Conservation (phyloP, 805 yeast genomes). For the Priceomyces castillae region DNA sequence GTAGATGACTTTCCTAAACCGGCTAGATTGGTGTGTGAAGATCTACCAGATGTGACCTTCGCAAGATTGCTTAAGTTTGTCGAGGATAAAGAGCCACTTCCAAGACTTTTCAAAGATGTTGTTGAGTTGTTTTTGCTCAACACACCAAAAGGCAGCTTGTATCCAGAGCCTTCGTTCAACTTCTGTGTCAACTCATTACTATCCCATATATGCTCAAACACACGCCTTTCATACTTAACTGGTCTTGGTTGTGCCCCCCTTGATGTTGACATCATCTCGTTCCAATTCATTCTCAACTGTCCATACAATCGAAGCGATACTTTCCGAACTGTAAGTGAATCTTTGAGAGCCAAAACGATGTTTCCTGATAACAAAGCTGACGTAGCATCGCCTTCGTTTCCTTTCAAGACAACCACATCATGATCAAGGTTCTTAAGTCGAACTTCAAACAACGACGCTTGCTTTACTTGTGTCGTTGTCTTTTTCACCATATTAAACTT, state of each 20-base stretch:
- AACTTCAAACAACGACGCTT: constrained; percentile 41
- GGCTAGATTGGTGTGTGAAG: constrained; percentile 26
- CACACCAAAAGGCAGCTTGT: constrained; percentile 24
- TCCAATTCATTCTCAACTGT: constrained; percentile 63
- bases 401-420: constrained; percentile 79
- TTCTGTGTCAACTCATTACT: constrained; percentile 49
- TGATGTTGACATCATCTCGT: constrained; percentile 48
- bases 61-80: constrained; percentile 13
- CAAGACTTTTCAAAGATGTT: constrained; percentile 40
- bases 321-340: constrained; percentile 67
- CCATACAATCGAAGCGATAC: constrained; percentile 65
- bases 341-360: constrained; percentile 71
- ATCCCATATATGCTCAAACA: constrained; percentile 82
- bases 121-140: constrained; percentile 39
- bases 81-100: constrained; percentile 35
- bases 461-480: constrained; percentile 15
- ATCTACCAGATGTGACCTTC: constrained; percentile 19
- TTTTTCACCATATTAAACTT: constrained; percentile 6
- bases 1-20: constrained; percentile 18
- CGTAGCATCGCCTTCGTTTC: constrained; percentile 72
- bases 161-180: constrained; percentile 21
- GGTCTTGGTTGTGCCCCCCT: constrained; percentile 49
- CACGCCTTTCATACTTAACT: constrained; percentile 51
- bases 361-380: constrained; percentile 75
- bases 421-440: constrained; percentile 66